A percentile compares a stretch with the other conserved stretches of the same genome.
phyloP scores from a whole-genome alignment of 352 stramenopile genomes.

The Globisporangium nodosum region DNA sequence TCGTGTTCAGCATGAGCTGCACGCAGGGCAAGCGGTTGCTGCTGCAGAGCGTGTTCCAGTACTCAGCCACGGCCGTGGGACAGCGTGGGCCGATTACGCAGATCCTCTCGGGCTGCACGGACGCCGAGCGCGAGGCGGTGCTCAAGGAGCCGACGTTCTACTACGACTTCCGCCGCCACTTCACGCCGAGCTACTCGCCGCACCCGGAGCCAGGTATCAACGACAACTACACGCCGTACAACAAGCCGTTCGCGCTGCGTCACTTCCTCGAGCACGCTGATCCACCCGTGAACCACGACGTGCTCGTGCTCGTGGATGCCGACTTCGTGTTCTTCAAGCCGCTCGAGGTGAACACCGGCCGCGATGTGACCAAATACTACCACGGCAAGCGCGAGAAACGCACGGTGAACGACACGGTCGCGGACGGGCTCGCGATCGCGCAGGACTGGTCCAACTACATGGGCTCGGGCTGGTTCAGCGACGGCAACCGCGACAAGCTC shows the following conservation, averaged over 20 bases:
- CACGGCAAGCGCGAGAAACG: neutral
- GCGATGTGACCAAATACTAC: constrained; percentile 18
- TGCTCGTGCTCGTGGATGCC: constrained; percentile 13
- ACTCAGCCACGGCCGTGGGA: constrained; percentile 28
- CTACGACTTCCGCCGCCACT: constrained; percentile 47
- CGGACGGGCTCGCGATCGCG: constrained; percentile 18
- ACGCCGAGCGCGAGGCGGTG: constrained; percentile 20
- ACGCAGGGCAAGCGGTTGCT: constrained; percentile 28
- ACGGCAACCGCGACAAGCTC: constrained; percentile 5
- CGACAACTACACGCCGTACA: constrained; percentile 46
- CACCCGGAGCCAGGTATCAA: constrained; percentile 30
- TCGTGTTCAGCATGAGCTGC: constrained; percentile 55
- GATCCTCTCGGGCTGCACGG: constrained; percentile 41
- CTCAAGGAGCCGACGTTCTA: constrained; percentile 37
- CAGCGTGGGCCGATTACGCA: constrained; percentile 47
- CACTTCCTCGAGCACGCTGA: constrained; percentile 45
- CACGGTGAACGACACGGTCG: constrained; percentile 6
- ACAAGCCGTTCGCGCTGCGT: constrained; percentile 46
- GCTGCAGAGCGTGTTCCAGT: constrained; percentile 39
- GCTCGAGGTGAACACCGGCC: constrained; percentile 24
- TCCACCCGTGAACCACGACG: constrained; percentile 29
- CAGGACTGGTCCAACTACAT: constrained; percentile 18
- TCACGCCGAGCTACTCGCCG: constrained; percentile 39
- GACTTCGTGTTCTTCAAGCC: constrained; percentile 18
- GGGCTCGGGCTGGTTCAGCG: constrained; percentile 1